phyloP scores from a whole-genome alignment of 805 yeast species.

The Wickerhamiella spandovensis region DNA sequence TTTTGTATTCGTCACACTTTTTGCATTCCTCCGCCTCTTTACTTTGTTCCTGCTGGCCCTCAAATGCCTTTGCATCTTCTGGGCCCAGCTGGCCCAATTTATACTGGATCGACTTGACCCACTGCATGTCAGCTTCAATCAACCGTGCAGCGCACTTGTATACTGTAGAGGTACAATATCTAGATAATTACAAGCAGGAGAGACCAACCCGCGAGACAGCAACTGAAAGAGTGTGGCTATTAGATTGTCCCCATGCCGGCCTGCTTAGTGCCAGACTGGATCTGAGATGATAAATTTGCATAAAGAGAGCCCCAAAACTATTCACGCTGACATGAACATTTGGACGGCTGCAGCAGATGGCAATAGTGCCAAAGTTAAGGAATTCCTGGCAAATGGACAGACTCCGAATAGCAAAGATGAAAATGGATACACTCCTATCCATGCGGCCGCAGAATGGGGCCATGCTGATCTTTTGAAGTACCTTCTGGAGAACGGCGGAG shows the following conservation, averaged over 20 bases:
- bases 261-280: too few species aligned
- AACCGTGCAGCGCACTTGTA: too few species aligned
- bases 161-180: too few species aligned
- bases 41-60: conserved; percentile 29
- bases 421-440: conserved; percentile 92
- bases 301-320: too few species aligned
- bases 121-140: not conserved
- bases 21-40: conserved; percentile 59
- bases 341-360: conserved; percentile 96
- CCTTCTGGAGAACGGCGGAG: conserved; percentile 52
- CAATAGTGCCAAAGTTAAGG: conserved; percentile 43
- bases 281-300: too few species aligned
- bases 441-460: conserved; percentile 94
- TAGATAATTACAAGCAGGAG: too few species aligned
- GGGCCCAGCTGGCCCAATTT: not conserved
- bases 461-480: conserved; percentile 52
- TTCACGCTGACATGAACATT: conserved; percentile 36
- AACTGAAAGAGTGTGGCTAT: too few species aligned
- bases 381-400: conserved; percentile 37
- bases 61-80: not conserved
- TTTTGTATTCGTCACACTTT: conserved; percentile 58
- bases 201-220: too few species aligned
- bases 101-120: not conserved
- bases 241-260: too few species aligned
- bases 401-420: conserved; percentile 71